Conservation (phyloP, 805 yeast genomes). For the Blastobotrys mokoenaii region DNA sequence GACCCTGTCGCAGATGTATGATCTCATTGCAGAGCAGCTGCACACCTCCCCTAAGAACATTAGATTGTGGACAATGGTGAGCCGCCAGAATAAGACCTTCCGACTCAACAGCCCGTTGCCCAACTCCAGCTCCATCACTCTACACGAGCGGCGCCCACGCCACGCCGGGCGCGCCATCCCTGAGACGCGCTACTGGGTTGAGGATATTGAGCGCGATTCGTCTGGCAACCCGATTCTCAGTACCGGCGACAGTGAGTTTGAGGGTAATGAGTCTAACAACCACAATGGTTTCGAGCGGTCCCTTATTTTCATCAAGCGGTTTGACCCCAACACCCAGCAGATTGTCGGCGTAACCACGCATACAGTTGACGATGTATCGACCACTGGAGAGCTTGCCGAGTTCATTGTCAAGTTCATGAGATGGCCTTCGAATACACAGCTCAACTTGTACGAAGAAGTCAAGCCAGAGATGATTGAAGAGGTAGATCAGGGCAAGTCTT, state of each 20-base stretch:
- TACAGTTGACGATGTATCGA: conserved; percentile 41
- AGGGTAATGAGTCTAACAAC: conserved; percentile 2
- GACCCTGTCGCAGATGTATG: conserved; percentile 41
- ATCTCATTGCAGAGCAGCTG: not conserved
- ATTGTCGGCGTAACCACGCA: conserved; percentile 62
- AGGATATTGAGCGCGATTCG: conserved; percentile 19
- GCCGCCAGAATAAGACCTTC: conserved; percentile 61
- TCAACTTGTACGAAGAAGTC: conserved; percentile 28
- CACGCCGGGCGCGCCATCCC: not conserved
- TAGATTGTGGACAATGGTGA: conserved; percentile 56
- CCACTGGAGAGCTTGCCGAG: conserved; percentile 28
- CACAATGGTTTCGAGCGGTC: conserved; percentile 1
- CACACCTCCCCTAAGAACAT: conserved; percentile 28
- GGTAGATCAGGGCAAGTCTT: conserved; percentile 21
- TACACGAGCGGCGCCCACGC: conserved; percentile 42
- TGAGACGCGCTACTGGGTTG: conserved; percentile 34
- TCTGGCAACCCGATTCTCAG: not conserved
- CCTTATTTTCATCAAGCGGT: conserved; percentile 45
- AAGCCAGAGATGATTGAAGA: conserved; percentile 28
- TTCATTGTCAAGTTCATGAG: conserved; percentile 17
- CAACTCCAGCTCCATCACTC: conserved; percentile 15
- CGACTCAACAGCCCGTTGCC: conserved; percentile 46
- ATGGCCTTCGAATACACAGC: conserved; percentile 23
- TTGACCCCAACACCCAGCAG: conserved; percentile 46
- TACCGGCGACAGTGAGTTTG: conserved; percentile 8